Evolutionary conservation across 2,329 filamentous ascomycete species (phyloP).

Genomic region (Talaromyces sp.): DNA sequence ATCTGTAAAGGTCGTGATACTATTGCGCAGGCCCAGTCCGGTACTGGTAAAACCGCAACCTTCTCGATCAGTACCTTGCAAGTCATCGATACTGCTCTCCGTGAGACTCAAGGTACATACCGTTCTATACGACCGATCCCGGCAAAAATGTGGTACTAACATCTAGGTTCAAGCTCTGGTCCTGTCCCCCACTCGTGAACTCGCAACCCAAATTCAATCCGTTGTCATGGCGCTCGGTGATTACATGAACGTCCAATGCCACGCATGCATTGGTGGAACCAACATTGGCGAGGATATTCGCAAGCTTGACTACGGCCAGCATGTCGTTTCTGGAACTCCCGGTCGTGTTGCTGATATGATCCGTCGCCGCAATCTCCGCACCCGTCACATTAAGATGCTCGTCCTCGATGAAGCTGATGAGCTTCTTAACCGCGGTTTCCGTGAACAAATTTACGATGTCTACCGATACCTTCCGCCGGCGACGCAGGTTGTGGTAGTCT

Average conservation of each 20-base stretch:
- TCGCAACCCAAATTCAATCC: constrained; percentile 99
- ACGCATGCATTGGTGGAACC: constrained; percentile 98
- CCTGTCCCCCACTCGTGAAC: constrained; percentile 89
- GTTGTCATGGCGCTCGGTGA: constrained; percentile 98
- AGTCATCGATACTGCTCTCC: constrained; percentile 89
- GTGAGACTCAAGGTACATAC: constrained; percentile 73
- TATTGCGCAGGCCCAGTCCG: constrained; percentile 96
- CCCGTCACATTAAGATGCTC: constrained; percentile 99
- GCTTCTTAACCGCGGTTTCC: constrained; percentile 98
- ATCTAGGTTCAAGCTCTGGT: constrained; percentile 67
- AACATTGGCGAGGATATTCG: constrained; percentile 99
- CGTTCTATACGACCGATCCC: fast-evolving
- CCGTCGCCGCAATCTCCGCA: constrained; percentile 94
- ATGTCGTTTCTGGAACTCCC: constrained; percentile 96
- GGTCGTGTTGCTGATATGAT: constrained; percentile 99
- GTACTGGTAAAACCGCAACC: constrained; percentile 94
- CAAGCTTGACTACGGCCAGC: constrained; percentile 91
- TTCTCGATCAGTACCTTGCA: constrained; percentile 97
- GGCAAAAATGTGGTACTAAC: constrained; percentile 5
- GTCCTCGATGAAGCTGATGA: constrained; percentile 99
- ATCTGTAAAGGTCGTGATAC: constrained; percentile 99
- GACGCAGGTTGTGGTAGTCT: constrained; percentile 97
- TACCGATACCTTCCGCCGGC: constrained; percentile 98
- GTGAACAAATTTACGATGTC: constrained; percentile 99
- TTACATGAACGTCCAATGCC: constrained; percentile 99